Conservation (phyloP, 2,329 filamentous ascomycete genomes). For the Fusarium pseudograminearum region DNA sequence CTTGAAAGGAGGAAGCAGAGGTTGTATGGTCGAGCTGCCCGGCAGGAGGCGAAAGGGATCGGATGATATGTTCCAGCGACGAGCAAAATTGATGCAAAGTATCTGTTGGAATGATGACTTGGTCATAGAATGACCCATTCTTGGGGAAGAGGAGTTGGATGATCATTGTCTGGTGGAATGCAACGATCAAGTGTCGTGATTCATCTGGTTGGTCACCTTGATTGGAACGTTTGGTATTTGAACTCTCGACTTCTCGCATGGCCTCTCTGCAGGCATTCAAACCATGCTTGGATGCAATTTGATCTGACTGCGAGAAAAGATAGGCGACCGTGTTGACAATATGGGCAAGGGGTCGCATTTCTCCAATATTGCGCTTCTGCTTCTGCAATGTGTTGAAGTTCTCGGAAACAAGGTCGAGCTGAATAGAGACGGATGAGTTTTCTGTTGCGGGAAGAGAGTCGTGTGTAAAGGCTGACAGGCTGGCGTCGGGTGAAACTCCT, state of each 20-base stretch:
- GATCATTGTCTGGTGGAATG: slow-evolving; percentile 52
- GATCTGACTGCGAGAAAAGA: slow-evolving; percentile 39
- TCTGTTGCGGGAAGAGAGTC: slow-evolving; percentile 50
- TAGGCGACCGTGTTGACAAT: slow-evolving; percentile 50
- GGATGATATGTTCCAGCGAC: slow-evolving; percentile 48
- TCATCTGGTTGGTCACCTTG: slow-evolving; percentile 32
- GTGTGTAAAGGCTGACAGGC: slow-evolving; percentile 44
- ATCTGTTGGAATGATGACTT: slow-evolving; percentile 42
- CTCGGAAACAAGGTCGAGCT: slow-evolving; percentile 53
- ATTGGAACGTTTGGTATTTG: slow-evolving; percentile 25
- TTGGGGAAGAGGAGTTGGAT: slow-evolving; percentile 52
- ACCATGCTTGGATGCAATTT: slow-evolving; percentile 44
- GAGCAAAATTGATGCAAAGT: slow-evolving; percentile 48
- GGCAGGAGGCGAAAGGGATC: slow-evolving; percentile 37
- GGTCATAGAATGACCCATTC: slow-evolving; percentile 26
- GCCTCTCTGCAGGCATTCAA: slow-evolving; percentile 47
- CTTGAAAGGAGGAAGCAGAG: slow-evolving; percentile 37
- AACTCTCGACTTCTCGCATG: slow-evolving; percentile 45
- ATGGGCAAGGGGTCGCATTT: slow-evolving; percentile 53
- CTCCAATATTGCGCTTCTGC: slow-evolving; percentile 51
- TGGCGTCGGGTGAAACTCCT: slow-evolving; percentile 45
- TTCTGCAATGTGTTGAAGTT: slow-evolving; percentile 54
- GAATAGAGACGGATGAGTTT: slow-evolving; percentile 48
- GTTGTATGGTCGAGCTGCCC: slow-evolving; percentile 40
- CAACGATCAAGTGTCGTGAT: slow-evolving; percentile 47